Evolutionary conservation across 2,329 filamentous ascomycete genomes (phyloP), one percentile per base, ranked within the genome.

Genomic region (Alternaria postmessia): DNA sequence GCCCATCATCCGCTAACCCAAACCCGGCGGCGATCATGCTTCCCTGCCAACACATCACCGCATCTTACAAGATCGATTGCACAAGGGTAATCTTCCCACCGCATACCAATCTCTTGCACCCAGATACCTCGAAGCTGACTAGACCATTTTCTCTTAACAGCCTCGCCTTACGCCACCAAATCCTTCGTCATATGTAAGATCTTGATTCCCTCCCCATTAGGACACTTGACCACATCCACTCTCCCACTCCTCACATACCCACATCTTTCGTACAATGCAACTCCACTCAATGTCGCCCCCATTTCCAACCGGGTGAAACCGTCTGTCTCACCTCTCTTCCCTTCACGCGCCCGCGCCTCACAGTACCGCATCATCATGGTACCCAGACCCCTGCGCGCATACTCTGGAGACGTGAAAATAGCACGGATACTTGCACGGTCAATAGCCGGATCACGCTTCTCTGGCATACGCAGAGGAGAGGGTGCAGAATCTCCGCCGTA

Each of bases 291-390:
- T 59, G 75, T 78, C 5, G 73, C 74, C 7, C 75, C 75, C 75
- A 78, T 78, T 46, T 78, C 75, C 49, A 77, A 43, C 32, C 70
- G 66, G 32, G 26, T 44, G 44, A 76, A 78, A 5, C 75, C 75
- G 0, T 54, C 59, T 11, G 62, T 61, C 43, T 64, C 55, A 8
- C 18, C 46, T 2, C 22, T 34, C n/a, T 61, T 63, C 0, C 68
- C 73, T 12, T 67, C 69, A 3, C 55, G 39, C 4, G 75, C 75
- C 5, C 61, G 62, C 49, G 57, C 67, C 54, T 78, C 75, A 51
- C 75, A 78, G 59, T 74, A 70, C 64, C 75, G 64, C 75, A 78
- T 77, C 73, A 78, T 70, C 75, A 77, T 78, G 3, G 75, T 78
- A 1, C 75, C 75, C 7, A 78, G 64, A 0, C 74, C 74, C 5